Evolutionary conservation across 2,329 filamentous ascomycete genomes (phyloP).

Genomic region (Trichoderma sp.): DNA sequence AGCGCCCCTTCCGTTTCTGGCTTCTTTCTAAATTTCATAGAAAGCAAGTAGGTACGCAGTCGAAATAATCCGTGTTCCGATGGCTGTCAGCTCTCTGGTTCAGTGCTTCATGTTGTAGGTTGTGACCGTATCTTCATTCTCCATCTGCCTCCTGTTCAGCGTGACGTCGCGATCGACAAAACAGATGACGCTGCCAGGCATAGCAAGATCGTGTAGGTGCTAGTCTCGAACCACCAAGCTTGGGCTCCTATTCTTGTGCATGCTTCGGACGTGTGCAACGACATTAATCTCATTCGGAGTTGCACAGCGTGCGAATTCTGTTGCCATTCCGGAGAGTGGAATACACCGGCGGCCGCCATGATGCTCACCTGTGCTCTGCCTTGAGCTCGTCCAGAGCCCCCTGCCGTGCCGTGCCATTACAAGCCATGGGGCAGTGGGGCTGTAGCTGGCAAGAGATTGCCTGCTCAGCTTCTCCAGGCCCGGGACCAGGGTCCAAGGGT

Average conservation of each 20-base stretch:
- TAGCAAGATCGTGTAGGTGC: neutral
- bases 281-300: neutral
- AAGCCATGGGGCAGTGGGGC: slow-evolving; percentile 15
- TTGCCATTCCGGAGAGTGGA: neutral
- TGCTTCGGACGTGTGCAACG: neutral
- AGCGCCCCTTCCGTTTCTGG: neutral
- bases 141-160: neutral
- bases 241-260: neutral
- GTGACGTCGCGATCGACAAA: slow-evolving; percentile 12
- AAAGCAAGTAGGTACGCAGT: neutral
- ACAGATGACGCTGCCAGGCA: neutral
- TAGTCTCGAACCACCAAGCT: neutral
- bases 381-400: slow-evolving; percentile 11
- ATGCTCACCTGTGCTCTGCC: neutral
- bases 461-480: slow-evolving; percentile 14
- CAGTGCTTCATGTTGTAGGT: neutral
- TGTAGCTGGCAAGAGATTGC: slow-evolving; percentile 22
- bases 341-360: slow-evolving; percentile 6
- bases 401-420: slow-evolving; percentile 9
- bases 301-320: neutral
- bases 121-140: neutral
- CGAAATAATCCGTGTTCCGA: slow-evolving; percentile 15
- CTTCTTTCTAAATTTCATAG: neutral
- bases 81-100: neutral
- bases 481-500: slow-evolving; percentile 11